phyloP scores from a whole-genome alignment of 2,329 filamentous ascomycete genomes.

The Phyllosticta paracitricarpa region DNA sequence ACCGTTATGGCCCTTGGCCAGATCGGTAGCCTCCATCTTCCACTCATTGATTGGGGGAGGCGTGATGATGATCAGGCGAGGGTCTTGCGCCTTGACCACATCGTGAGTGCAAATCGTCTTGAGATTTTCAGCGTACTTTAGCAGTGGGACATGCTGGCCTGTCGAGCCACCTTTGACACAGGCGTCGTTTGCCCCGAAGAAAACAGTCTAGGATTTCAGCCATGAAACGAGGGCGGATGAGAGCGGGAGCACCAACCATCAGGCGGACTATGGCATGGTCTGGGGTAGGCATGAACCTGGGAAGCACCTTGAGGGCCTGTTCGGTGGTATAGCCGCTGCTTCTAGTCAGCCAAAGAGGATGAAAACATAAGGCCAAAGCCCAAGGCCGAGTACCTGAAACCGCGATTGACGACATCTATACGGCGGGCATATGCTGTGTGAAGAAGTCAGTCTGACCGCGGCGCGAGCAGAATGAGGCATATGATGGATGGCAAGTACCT shows the following conservation, averaged over 20 bases:
- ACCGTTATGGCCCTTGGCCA: constrained; percentile 25
- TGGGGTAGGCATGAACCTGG: constrained; percentile 60
- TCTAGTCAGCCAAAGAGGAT: not conserved
- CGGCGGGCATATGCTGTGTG: constrained; percentile 63
- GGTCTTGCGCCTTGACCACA: constrained; percentile 56
- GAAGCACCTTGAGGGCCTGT: constrained; percentile 60
- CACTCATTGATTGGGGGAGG: constrained; percentile 79
- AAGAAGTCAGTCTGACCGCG: constrained; percentile 1
- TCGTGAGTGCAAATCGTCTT: constrained; percentile 62
- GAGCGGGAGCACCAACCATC: constrained; percentile 38
- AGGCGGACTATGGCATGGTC: constrained; percentile 53
- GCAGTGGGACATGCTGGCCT: constrained; percentile 68
- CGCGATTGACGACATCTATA: constrained; percentile 80
- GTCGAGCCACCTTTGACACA: constrained; percentile 53
- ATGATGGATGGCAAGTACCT: constrained; percentile 37
- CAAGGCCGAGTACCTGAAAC: constrained; percentile 47
- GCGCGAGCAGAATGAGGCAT: not conserved
- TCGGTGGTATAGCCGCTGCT: constrained; percentile 68
- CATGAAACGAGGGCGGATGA: constrained; percentile 2
- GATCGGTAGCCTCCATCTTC: constrained; percentile 44
- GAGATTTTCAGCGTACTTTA: constrained; percentile 65
- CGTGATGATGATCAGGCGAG: constrained; percentile 66
- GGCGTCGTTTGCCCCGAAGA: constrained; percentile 88
- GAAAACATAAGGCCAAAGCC: not conserved
- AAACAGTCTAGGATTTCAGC: constrained; percentile 49